Base-by-base conservation (phyloP, 2,329 filamentous ascomycete species). In the Hypoxylon sp. region DNA sequence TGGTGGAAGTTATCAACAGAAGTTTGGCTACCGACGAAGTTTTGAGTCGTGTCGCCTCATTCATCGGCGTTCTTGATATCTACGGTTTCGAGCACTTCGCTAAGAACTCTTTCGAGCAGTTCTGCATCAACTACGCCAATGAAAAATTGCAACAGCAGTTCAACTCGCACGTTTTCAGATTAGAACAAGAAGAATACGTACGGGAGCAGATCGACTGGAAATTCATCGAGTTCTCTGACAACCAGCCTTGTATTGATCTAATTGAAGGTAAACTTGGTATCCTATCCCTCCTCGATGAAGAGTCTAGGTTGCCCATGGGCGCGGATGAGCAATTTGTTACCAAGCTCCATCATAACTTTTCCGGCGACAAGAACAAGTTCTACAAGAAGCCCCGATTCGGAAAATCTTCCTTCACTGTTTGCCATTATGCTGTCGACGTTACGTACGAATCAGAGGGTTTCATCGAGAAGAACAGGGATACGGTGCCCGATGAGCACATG, bases 111-210 rank as follows among this genome's bases (percentile, higher is more conserved):
- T 99, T 99, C 76, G 96, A 99, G 80, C 96, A 99, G 80, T 99
- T 99, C 82, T 99, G 96, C 83, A 99, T 99, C 88, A 99, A 99
- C 82, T 99, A 99, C 77, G 96, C 96, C 82, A 99, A 99, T 81
- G 96, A 99, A 82, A 99, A 99, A 82, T 85, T 99, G 60, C 96
- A 99, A 79, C 96, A 99, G 80, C 95, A 98, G 80, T 99, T 99
- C 86, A 99, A 99, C 82, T 93, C 97, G 79, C 96, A 99, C 77
- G 96, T 99, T 37, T 99, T 99, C 88, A 98, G 98, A 81, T 88
- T 99, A 21, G 96, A 99, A 80, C 96, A 99, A 80, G 96, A 99
- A 79, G 96, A 99, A 81, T 99, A 99, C 79, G 88, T 98, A 44
- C 90, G 91, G 61, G 96, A 99, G 82, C 87, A 98, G 82, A 99